These are phyloP conservation scores for Neurospora crassa DNA, from an alignment of 2,329 filamentous ascomycete genomes.

Conservation along the genomic window DNA sequence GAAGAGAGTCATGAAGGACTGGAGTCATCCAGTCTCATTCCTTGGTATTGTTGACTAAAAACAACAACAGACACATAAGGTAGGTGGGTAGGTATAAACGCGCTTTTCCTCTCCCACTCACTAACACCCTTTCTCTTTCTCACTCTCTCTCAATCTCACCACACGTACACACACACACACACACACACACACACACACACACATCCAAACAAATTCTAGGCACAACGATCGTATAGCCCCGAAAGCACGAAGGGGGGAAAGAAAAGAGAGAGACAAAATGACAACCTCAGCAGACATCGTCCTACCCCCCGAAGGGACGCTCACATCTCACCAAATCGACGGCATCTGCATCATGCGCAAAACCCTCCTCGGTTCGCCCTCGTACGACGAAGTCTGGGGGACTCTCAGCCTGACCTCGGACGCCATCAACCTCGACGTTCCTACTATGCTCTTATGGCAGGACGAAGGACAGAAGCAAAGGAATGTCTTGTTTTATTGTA, in stretches of 20 bases:
- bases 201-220: background rate
- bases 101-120: background rate
- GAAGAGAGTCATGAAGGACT: background rate
- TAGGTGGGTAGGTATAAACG: background rate
- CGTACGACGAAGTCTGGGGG: background rate
- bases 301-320: background rate
- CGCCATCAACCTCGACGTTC: background rate
- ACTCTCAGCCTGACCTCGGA: background rate
- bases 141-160: background rate
- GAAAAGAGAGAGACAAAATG: background rate
- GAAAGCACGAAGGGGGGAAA: too few relatives aligned
- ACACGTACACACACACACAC: too few relatives aligned
- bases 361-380: background rate
- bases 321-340: background rate
- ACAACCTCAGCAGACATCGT: background rate
- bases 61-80: background rate
- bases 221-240: background rate
- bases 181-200: too few relatives aligned
- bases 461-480: background rate
- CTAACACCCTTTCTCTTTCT: background rate
- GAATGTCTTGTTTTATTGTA: background rate
- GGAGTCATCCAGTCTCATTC: background rate
- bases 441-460: background rate
- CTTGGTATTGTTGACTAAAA: background rate
- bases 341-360: background rate